These are phyloP conservation scores for Theobroma cacao DNA, from an alignment of 345 rosid species.

Conservation along the genomic window DNA sequence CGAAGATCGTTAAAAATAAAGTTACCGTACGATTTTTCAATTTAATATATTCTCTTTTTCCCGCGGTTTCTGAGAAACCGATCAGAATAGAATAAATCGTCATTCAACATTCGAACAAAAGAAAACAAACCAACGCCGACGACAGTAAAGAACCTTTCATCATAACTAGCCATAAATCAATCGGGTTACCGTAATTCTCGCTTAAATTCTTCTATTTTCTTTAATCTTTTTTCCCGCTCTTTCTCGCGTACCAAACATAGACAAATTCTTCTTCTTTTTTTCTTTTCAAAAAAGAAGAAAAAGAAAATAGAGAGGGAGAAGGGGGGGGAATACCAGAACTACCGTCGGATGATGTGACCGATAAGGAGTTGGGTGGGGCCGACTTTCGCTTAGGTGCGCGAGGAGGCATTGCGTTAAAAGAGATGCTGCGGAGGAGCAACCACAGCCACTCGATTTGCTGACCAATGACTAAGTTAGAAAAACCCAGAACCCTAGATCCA, in stretches of 20 bases:
- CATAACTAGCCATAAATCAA: neutral
- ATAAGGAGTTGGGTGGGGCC: constrained; percentile 34
- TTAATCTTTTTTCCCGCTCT: constrained; percentile 13
- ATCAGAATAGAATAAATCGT: neutral
- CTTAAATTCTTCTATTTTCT: neutral
- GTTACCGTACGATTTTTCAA: neutral
- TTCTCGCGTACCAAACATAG: neutral
- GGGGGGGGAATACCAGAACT: constrained; percentile 21
- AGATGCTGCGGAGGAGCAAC: neutral
- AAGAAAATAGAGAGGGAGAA: neutral
- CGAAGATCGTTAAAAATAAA: neutral
- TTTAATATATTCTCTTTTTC: neutral
- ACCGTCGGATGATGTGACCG: constrained; percentile 31
- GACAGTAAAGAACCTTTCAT: neutral
- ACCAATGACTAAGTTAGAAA: neutral
- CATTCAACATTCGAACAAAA: neutral
- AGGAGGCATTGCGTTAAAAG: constrained; percentile 36
- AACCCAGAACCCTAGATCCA: constrained; percentile 26
- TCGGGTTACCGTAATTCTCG: neutral
- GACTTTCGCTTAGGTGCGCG: constrained; percentile 47
- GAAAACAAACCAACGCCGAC: neutral
- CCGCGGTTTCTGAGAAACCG: constrained; percentile 28
- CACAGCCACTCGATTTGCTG: constrained; percentile 25
- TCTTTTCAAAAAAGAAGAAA: neutral
- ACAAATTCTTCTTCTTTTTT: neutral